Evolutionary conservation across 805 yeast species (phyloP).

Genomic region (Lipomyces starkeyi): DNA sequence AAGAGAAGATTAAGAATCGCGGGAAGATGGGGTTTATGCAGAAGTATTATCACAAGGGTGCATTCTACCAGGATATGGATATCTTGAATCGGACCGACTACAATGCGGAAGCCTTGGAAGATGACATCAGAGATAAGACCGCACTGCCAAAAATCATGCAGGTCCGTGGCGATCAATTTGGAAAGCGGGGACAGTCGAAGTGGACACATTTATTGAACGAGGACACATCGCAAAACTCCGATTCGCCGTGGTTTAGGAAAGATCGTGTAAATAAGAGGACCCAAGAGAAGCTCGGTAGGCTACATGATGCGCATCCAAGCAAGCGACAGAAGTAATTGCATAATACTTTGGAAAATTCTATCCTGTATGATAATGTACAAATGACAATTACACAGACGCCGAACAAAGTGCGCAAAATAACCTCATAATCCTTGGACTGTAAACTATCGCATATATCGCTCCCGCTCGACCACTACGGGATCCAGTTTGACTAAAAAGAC

Average conservation of each 20-base stretch:
- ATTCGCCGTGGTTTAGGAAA: conserved; percentile 34
- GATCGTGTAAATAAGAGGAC: conserved; percentile 21
- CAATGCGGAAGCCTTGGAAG: conserved; percentile 42
- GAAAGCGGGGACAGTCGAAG: conserved; percentile 44
- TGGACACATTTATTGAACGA: conserved; percentile 44
- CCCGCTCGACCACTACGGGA: conserved; percentile 60
- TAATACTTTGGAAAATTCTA: neutral
- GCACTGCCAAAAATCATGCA: conserved; percentile 44
- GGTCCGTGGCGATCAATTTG: conserved; percentile 42
- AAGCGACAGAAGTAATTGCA: conserved; percentile 20
- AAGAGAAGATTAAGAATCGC: conserved; percentile 24
- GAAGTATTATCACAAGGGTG: conserved; percentile 46
- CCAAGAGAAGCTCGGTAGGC: conserved; percentile 25
- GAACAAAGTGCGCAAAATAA: neutral
- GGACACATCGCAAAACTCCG: conserved; percentile 41
- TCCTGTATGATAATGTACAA: neutral
- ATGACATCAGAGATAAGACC: conserved; percentile 43
- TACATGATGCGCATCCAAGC: conserved; percentile 21
- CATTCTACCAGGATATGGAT: conserved; percentile 45
- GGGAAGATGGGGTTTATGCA: conserved; percentile 40
- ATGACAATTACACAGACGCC: conserved; percentile 10
- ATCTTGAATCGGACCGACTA: conserved; percentile 45
- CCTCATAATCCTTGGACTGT: neutral
- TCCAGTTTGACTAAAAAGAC: conserved; percentile 79
- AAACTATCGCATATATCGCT: conserved; percentile 46